Conservation (phyloP, 768 basidiomycete genomes). For the Amylocystis lapponica region DNA sequence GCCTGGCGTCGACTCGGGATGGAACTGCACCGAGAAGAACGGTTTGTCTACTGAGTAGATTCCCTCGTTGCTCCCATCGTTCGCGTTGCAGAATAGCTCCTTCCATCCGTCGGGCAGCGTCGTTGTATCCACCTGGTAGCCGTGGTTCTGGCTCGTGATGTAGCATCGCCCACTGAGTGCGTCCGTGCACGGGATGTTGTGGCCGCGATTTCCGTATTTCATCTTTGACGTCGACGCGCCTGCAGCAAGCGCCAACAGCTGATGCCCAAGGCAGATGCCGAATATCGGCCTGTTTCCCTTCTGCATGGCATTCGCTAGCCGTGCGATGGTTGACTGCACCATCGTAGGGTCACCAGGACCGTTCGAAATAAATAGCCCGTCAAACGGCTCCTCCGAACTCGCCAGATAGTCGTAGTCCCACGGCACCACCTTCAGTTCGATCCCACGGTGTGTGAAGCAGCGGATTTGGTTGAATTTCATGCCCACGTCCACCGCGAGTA, state of each 20-base stretch:
- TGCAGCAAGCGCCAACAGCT: conserved; percentile 90
- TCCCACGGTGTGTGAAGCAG: conserved; percentile 87
- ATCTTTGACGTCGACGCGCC: conserved; percentile 96
- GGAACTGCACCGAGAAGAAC: conserved; percentile 99
- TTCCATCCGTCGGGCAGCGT: conserved; percentile 85
- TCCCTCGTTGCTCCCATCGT: conserved; percentile 96
- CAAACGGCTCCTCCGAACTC: conserved; percentile 73
- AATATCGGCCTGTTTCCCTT: conserved; percentile 84
- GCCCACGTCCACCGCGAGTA: conserved; percentile 94
- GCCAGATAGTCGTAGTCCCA: conserved; percentile 91
- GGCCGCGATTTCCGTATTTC: conserved; percentile 99
- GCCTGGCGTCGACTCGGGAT: conserved; percentile 95
- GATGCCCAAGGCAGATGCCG: conserved; percentile 98
- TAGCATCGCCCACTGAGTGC: conserved; percentile 93
- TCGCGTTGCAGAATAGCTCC: conserved; percentile 93
- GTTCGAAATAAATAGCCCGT: conserved; percentile 95
- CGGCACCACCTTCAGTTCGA: conserved; percentile 95
- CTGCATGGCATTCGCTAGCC: conserved; percentile 62
- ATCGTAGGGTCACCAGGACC: conserved; percentile 96
- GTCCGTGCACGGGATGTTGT: conserved; percentile 97
- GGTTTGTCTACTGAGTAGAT: conserved; percentile 91
- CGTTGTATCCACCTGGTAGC: conserved; percentile 84
- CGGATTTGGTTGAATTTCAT: conserved; percentile 99
- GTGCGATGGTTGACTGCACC: conserved; percentile 63
- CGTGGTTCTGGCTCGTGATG: conserved; percentile 99